Evolutionary conservation across 768 basidiomycete genomes (phyloP).

Genomic region (Lactarius pseudohatsudake): DNA sequence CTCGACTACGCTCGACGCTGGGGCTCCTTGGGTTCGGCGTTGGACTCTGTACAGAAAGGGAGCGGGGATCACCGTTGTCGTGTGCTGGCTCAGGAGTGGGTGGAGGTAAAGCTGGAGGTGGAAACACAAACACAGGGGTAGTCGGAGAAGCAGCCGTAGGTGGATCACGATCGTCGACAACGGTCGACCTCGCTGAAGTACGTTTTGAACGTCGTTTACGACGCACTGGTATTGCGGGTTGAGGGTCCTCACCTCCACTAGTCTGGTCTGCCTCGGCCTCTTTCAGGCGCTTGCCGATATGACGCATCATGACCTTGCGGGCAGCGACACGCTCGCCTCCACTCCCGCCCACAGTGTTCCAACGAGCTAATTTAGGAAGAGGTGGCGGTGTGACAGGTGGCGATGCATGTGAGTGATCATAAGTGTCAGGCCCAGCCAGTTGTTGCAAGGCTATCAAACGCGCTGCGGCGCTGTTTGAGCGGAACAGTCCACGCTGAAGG

Average conservation of each 20-base stretch:
- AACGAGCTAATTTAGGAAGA: constrained; percentile 48
- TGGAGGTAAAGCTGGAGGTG: constrained; percentile 20
- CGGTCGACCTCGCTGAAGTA: constrained; percentile 29
- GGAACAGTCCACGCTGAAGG: constrained; percentile 73
- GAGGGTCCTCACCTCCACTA: constrained; percentile 56
- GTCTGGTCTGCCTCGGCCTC: constrained; percentile 64
- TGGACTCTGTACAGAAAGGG: constrained; percentile 20
- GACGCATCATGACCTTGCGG: constrained; percentile 63
- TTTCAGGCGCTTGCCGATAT: constrained; percentile 56
- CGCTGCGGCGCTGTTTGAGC: constrained; percentile 88
- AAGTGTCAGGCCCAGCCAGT: constrained; percentile 69
- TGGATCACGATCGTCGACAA: constrained; percentile 37
- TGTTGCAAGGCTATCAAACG: constrained; percentile 81
- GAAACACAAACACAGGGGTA: constrained; percentile 26
- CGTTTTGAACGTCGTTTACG: constrained; percentile 28
- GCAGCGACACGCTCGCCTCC: constrained; percentile 78
- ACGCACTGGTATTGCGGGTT: constrained; percentile 20
- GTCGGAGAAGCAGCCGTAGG: constrained; percentile 31
- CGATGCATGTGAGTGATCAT: constrained; percentile 55
- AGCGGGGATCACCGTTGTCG: constrained; percentile 11
- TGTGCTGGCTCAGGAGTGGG: constrained; percentile 22
- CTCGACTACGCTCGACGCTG: constrained; percentile 29
- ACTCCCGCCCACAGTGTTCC: constrained; percentile 80
- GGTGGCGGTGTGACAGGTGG: constrained; percentile 48
- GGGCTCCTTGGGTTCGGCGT: constrained; percentile 27